Evolutionary conservation across 768 basidiomycete genomes (phyloP).

Genomic region (Sporobolomyces pararoseus): DNA sequence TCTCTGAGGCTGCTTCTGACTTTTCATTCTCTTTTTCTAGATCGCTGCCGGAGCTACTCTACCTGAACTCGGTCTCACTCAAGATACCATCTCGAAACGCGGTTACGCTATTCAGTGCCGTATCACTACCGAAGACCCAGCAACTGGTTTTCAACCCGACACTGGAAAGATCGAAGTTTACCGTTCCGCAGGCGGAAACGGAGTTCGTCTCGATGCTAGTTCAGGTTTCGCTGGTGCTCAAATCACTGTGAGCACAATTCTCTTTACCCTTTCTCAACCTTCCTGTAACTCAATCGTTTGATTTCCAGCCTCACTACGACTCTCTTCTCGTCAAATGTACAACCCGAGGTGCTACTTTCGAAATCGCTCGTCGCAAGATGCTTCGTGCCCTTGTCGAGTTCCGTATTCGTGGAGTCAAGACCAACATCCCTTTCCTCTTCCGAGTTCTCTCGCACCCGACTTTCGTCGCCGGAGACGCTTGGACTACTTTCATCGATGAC

Average conservation of each 20-base stretch:
- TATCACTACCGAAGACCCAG: slow-evolving; percentile 93
- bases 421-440: slow-evolving; percentile 99
- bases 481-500: slow-evolving; percentile 99
- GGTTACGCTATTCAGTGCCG: slow-evolving; percentile 98
- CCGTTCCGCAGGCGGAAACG: slow-evolving; percentile 96
- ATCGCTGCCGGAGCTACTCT: slow-evolving; percentile 98
- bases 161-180: slow-evolving; percentile 99
- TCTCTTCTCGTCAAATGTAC: slow-evolving; percentile 93
- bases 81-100: slow-evolving; percentile 90
- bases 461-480: slow-evolving; percentile 93
- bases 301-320: slow-evolving; percentile 98
- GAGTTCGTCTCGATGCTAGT: slow-evolving; percentile 91
- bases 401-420: slow-evolving; percentile 85
- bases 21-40: not conserved
- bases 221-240: slow-evolving; percentile 98
- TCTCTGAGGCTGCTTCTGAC: not conserved
- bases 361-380: slow-evolving; percentile 98
- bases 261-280: too few species aligned
- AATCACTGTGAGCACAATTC: slow-evolving; percentile 63
- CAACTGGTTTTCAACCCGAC: slow-evolving; percentile 90
- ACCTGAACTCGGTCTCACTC: slow-evolving; percentile 87
- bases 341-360: slow-evolving; percentile 94
- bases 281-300: too few species aligned
- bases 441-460: slow-evolving; percentile 92
- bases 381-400: slow-evolving; percentile 98